These are phyloP conservation scores for Tolypocladium ovalisporum DNA, from an alignment of 2,329 filamentous ascomycete species.

Conservation along the genomic window DNA sequence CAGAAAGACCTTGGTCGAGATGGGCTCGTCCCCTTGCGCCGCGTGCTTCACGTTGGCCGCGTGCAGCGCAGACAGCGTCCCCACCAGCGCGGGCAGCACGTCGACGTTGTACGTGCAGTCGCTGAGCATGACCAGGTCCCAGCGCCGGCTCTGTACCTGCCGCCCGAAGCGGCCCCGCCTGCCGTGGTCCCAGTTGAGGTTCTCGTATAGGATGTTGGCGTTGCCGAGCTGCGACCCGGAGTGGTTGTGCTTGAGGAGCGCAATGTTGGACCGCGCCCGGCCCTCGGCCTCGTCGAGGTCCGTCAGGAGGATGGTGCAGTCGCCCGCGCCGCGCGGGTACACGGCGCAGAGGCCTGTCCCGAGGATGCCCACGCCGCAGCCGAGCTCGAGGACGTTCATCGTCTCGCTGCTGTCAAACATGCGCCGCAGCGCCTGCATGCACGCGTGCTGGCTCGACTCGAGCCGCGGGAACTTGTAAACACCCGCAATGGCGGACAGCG, in stretches of 20 bases:
- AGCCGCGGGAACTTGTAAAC: constrained; percentile 15
- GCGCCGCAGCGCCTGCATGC: constrained; percentile 18
- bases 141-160: constrained; percentile 24
- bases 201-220: constrained; percentile 34
- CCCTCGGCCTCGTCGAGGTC: constrained; percentile 44
- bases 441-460: constrained; percentile 13
- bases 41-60: constrained; percentile 17
- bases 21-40: constrained; percentile 5
- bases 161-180: constrained; percentile 31
- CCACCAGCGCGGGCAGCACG: constrained; percentile 40
- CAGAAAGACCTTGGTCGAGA: constrained; percentile 34
- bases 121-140: constrained; percentile 45
- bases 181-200: constrained; percentile 46
- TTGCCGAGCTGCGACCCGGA: constrained; percentile 4
- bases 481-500: constrained; percentile 21
- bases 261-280: constrained; percentile 36
- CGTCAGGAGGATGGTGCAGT: constrained; percentile 37
- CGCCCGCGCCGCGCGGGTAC: constrained; percentile 11
- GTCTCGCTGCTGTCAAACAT: constrained; percentile 14
- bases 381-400: constrained; percentile 41
- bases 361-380: constrained; percentile 45
- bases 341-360: constrained; percentile 36
- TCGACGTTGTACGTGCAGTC: constrained; percentile 54
- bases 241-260: constrained; percentile 10
- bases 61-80: constrained; percentile 40